Conservation (phyloP, 768 basidiomycete species). For the Pholiota conissans region DNA sequence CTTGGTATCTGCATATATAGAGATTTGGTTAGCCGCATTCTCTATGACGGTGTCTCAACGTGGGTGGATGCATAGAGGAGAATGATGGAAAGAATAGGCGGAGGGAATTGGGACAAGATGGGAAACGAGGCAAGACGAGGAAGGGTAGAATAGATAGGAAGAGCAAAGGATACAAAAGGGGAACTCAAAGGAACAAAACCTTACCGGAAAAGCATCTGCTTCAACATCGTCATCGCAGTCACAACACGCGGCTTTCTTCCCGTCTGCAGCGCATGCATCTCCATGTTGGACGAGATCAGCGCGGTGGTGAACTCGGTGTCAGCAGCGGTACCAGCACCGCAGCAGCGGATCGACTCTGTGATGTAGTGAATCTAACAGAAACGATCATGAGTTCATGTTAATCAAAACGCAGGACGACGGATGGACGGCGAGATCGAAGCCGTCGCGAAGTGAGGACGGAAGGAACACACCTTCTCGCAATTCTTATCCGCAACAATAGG, state of each 20-base stretch:
- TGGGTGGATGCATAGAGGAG: too few species aligned
- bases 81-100: too few species aligned
- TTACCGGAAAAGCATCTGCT: slow-evolving; percentile 92
- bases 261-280: slow-evolving; percentile 86
- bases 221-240: slow-evolving; percentile 98
- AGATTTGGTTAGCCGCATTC: too few species aligned
- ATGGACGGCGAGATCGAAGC: too few species aligned
- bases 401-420: too few species aligned
- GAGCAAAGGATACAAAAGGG: not conserved
- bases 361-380: slow-evolving; percentile 99
- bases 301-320: slow-evolving; percentile 96
- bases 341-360: slow-evolving; percentile 93
- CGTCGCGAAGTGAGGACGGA: not conserved
- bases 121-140: too few species aligned
- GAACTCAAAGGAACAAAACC: slow-evolving; percentile 15
- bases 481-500: slow-evolving; percentile 98
- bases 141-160: not conserved
- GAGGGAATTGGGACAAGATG: too few species aligned
- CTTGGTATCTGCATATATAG: slow-evolving; percentile 87
- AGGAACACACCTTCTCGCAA: slow-evolving; percentile 85
- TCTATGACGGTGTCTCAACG: too few species aligned
- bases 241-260: slow-evolving; percentile 92
- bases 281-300: slow-evolving; percentile 94
- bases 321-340: slow-evolving; percentile 98
- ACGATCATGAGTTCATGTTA: too few species aligned